Percentiles rank a stretch among this genome's conserved stretches.
These are phyloP conservation scores for Dryas integrifolia DNA, from an alignment of 331 rosid genomes.

Conservation along the genomic window DNA sequence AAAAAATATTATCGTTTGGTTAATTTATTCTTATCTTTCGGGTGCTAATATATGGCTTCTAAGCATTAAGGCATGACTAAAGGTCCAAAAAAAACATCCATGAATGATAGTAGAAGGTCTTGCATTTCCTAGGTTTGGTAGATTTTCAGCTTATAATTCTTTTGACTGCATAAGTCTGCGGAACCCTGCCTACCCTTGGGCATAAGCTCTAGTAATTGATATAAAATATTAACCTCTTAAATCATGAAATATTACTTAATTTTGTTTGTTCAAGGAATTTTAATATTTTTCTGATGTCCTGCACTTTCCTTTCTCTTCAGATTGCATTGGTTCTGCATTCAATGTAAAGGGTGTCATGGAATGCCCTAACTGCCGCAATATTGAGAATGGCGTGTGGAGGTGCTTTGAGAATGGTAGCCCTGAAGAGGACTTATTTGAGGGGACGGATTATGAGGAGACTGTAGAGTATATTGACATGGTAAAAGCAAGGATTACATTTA, in stretches of 20 bases:
- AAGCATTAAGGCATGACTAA: background rate
- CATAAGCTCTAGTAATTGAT: too few relatives aligned
- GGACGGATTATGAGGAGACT: background rate
- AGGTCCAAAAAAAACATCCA: too few relatives aligned
- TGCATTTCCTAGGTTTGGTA: background rate
- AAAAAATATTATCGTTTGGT: too few relatives aligned
- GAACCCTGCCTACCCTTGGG: too few relatives aligned
- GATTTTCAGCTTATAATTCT: background rate
- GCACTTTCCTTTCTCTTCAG: slow-evolving; percentile 1
- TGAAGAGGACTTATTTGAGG: background rate
- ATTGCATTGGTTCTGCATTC: slow-evolving; percentile 32
- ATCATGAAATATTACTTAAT: background rate
- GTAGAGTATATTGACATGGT: slow-evolving; percentile 20
- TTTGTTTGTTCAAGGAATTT: too few relatives aligned
- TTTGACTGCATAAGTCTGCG: too few relatives aligned
- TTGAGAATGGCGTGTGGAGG: slow-evolving; percentile 22
- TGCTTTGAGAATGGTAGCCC: background rate
- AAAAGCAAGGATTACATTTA: slow-evolving; percentile 2
- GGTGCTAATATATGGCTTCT: too few relatives aligned
- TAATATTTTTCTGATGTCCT: background rate
- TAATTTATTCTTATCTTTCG: too few relatives aligned
- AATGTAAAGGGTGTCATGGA: slow-evolving; percentile 29
- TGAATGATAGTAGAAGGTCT: background rate
- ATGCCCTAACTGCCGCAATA: slow-evolving; percentile 25
- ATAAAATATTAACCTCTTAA: too few relatives aligned